Evolutionary conservation across 2,329 filamentous ascomycete species (phyloP), one percentile per base, ranked within the genome.

Genomic region (Rhynchosporium secalis): DNA sequence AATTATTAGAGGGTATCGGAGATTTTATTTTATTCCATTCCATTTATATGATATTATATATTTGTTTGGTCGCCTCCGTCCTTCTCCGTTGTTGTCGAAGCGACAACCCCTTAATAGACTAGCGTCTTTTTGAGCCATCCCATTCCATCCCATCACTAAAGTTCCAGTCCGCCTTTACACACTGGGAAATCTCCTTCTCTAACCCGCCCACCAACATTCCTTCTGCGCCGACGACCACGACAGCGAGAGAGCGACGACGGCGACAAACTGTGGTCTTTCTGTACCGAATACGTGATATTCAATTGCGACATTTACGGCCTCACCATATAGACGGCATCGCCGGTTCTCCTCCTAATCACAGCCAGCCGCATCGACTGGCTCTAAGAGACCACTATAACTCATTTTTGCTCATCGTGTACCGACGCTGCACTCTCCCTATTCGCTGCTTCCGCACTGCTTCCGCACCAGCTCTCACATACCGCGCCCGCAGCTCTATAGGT

Each of bases 371-470:
- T 33, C 36, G 48, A 52, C 48, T 20, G 48, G 48, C 33, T 38
- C 31, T 20, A 33, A 54, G 49, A 54, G 38, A 54, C 47, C 12
- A 54, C 15, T 40, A 41, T 33, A 6, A 54, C 49, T 20, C 49
- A 54, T 33, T 20, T 15, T 54, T 20, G 31, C 33, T 54, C 20
- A 5, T 36, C 59, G 64, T 64, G 62, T 68, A 66, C 65, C 65
- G 63, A 63, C 52, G 43, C 49, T 54, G 55, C 62, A 31, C 43
- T 51, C 33, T 52, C 49, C 48, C 48, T 52, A 29, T 31, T 33
- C 33, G 33, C 33, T 20, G 20, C 48, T 33, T 51, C 48, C 49
- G 36, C 49, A 10, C 49, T 54, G 33, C 54, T 49, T 51, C 31
- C 55, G 51, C 54, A 33, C 29, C 55, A 58, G 40, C 55, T 33